Evolutionary conservation across 495 filamentous ascomycete species (phyloP).

Genomic region (Lichina pygmaea): DNA sequence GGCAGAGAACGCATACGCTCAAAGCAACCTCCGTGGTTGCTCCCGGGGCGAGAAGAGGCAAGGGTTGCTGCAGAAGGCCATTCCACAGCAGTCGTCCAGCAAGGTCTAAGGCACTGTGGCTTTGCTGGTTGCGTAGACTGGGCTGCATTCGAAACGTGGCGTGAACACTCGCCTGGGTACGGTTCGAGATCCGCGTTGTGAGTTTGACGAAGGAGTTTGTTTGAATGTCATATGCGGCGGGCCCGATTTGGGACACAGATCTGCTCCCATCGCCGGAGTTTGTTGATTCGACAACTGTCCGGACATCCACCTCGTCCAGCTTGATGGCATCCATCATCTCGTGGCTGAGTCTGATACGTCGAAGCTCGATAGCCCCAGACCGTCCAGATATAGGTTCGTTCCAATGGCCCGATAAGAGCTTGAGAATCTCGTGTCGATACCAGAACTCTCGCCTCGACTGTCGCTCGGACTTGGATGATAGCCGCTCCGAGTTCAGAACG

Average conservation of each 20-base stretch:
- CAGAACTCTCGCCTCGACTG: slow-evolving; percentile 67
- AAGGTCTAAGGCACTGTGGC: slow-evolving; percentile 53
- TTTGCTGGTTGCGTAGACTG: slow-evolving; percentile 41
- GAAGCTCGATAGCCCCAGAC: slow-evolving; percentile 45
- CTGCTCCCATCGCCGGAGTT: slow-evolving; percentile 1
- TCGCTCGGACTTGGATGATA: slow-evolving; percentile 53
- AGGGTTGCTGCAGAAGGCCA: slow-evolving; percentile 48
- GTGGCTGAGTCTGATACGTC: slow-evolving; percentile 39
- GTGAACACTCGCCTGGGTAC: slow-evolving; percentile 35
- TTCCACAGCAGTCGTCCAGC: slow-evolving; percentile 64
- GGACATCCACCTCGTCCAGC: slow-evolving; percentile 53
- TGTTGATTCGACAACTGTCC: slow-evolving; percentile 20
- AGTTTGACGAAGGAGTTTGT: slow-evolving; percentile 50
- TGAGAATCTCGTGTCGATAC: slow-evolving; percentile 68
- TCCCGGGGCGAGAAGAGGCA: slow-evolving; percentile 30
- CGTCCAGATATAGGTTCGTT: slow-evolving; percentile 28
- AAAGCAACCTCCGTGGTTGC: slow-evolving; percentile 26
- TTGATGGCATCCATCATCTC: slow-evolving; percentile 66
- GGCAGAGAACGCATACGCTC: slow-evolving; percentile 43
- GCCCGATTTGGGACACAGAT: slow-evolving; percentile 15
- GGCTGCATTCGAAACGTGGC: slow-evolving; percentile 58
- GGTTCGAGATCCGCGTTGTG: slow-evolving; percentile 39
- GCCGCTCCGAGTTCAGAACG: slow-evolving; percentile 54
- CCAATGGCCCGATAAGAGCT: slow-evolving; percentile 44
- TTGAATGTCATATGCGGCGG: slow-evolving; percentile 25